Percentiles rank a stretch among this genome's conserved stretches.
Evolutionary conservation across 345 rosid species (phyloP).

Genomic region (Eucalyptus sideroxylon): DNA sequence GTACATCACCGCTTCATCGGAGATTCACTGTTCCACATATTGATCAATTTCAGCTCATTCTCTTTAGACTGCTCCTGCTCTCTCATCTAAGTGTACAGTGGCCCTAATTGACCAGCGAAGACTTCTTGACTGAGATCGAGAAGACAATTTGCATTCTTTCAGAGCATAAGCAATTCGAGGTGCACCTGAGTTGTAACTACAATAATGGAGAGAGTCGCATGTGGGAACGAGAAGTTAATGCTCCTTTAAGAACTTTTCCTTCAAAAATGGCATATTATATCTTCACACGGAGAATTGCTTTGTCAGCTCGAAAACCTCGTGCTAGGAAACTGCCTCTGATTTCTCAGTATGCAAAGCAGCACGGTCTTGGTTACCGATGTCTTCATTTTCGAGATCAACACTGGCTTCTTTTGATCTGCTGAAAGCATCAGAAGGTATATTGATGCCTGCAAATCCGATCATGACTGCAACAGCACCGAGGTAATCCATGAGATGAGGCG

Average conservation of each 20-base stretch:
- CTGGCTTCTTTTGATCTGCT: constrained; percentile 26
- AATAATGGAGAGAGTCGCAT: not conserved
- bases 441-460: constrained; percentile 88
- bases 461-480: constrained; percentile 84
- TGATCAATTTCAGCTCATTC: not conserved
- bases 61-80: not conserved
- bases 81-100: not conserved
- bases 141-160: not conserved
- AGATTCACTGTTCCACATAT: not conserved
- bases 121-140: not conserved
- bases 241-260: not conserved
- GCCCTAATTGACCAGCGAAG: not conserved
- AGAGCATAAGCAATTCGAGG: not conserved
- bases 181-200: not conserved
- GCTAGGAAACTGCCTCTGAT: constrained; percentile 3
- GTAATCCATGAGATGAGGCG: constrained; percentile 56
- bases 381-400: constrained; percentile 24
- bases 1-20: not conserved
- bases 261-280: not conserved
- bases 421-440: constrained; percentile 46
- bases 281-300: not conserved
- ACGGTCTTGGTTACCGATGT: not conserved
- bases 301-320: not conserved
- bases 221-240: not conserved
- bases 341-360: not conserved